A percentile compares a stretch with the other conserved stretches of the same genome.
Evolutionary conservation across 495 filamentous ascomycete genomes (phyloP).

Genomic region (Usnea hakonensis): DNA sequence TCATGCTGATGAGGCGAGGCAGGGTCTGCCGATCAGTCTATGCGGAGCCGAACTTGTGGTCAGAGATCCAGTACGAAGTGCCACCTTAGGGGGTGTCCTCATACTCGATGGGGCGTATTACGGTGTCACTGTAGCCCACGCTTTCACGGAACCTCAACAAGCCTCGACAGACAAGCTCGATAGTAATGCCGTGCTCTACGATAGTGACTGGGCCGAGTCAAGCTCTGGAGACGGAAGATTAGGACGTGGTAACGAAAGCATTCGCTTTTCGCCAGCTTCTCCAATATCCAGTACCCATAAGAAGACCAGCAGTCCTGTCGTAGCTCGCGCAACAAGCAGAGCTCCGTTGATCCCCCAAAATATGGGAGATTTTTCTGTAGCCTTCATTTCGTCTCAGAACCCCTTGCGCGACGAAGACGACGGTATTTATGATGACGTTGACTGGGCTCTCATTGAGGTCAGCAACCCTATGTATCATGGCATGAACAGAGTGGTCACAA

Average conservation of each 20-base stretch:
- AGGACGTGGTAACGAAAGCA: neutral
- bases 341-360: neutral
- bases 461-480: neutral
- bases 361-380: neutral
- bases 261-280: neutral
- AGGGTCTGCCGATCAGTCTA: neutral
- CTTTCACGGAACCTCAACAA: neutral
- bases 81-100: neutral
- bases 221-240: neutral
- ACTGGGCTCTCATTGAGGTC: constrained; percentile 6
- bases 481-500: constrained; percentile 1
- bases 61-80: neutral
- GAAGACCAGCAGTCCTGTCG: neutral
- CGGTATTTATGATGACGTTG: neutral
- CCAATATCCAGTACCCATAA: neutral
- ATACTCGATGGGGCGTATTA: neutral
- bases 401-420: neutral
- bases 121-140: neutral
- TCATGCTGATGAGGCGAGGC: neutral
- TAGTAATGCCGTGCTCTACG: neutral
- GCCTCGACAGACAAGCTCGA: neutral
- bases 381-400: neutral
- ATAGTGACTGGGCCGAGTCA: neutral
- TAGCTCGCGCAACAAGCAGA: neutral
- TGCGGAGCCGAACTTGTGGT: neutral